These are phyloP conservation scores for Apodospora peruviana DNA, from an alignment of 495 filamentous ascomycete species.

Conservation along the genomic window DNA sequence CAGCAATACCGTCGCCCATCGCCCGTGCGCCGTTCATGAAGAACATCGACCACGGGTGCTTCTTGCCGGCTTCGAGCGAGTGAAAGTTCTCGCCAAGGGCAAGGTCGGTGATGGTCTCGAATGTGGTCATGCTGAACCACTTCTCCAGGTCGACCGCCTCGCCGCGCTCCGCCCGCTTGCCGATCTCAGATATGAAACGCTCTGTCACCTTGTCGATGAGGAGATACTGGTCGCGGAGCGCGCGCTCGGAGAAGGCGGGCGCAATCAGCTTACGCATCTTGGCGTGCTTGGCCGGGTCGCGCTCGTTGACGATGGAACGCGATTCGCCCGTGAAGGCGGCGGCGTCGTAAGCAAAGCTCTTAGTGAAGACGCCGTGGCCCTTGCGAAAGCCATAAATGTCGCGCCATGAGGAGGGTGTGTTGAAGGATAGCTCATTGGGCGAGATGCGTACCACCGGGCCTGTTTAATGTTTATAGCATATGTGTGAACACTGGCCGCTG, in stretches of 20 bases:
- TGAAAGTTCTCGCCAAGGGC: constrained; percentile 48
- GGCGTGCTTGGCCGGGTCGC: constrained; percentile 27
- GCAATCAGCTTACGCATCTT: constrained; percentile 25
- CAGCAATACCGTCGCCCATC: neutral
- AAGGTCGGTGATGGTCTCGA: constrained; percentile 46
- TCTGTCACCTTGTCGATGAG: constrained; percentile 34
- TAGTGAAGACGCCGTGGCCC: constrained; percentile 24
- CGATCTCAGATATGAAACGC: constrained; percentile 28
- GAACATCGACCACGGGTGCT: constrained; percentile 27
- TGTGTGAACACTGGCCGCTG: too few relatives aligned
- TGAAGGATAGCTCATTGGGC: constrained; percentile 42
- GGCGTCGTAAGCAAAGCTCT: constrained; percentile 19
- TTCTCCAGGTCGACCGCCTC: constrained; percentile 1
- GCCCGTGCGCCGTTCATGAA: neutral
- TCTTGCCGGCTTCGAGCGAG: constrained; percentile 34
- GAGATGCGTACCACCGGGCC: constrained; percentile 39
- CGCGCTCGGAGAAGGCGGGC: constrained; percentile 30
- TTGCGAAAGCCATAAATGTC: constrained; percentile 35
- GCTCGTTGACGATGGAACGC: constrained; percentile 20
- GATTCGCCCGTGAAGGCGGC: constrained; percentile 20
- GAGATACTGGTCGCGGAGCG: constrained; percentile 38
- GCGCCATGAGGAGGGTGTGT: constrained; percentile 31
- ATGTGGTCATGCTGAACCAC: constrained; percentile 19
- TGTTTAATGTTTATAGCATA: too few relatives aligned
- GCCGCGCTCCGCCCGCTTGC: constrained; percentile 13